A percentile compares a stretch with the other conserved stretches of the same genome.
Evolutionary conservation across 2,329 filamentous ascomycete species (phyloP).

Genomic region (Fusarium fracticaudum): DNA sequence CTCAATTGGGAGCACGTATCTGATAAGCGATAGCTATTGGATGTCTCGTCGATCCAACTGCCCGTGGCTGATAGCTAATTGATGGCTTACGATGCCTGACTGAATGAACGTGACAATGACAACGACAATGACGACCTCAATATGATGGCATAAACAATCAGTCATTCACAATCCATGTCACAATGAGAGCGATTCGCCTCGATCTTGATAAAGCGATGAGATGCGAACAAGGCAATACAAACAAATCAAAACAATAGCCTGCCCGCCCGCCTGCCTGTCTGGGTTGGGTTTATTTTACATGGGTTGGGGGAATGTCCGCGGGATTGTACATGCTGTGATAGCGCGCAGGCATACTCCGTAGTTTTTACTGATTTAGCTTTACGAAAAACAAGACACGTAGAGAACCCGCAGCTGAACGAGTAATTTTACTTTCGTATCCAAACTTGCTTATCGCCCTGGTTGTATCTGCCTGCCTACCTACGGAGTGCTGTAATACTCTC

Average conservation of each 20-base stretch:
- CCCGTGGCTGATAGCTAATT: conserved; percentile 32
- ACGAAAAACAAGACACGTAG: conserved; percentile 4
- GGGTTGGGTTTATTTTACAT: neutral
- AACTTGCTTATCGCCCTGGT: conserved; percentile 11
- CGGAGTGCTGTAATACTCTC: neutral
- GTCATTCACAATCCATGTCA: conserved; percentile 20
- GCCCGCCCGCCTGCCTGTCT: neutral
- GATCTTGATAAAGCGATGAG: conserved; percentile 20
- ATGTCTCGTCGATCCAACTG: conserved; percentile 3
- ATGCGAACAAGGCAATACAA: neutral
- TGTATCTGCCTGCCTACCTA: neutral
- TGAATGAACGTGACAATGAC: neutral
- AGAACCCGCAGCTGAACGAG: neutral
- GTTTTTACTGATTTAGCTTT: conserved; percentile 4
- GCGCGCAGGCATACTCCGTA: neutral
- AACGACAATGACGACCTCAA: conserved; percentile 7
- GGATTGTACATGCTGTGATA: neutral
- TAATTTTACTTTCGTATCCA: conserved; percentile 24
- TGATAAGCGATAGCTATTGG: conserved; percentile 8
- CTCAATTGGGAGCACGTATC: conserved; percentile 12
- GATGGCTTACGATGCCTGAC: conserved; percentile 15
- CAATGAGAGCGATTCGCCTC: conserved; percentile 8
- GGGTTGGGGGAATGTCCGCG: conserved; percentile 26
- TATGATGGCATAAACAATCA: neutral
- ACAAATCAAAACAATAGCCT: conserved; percentile 20